phyloP scores from a whole-genome alignment of 2,329 filamentous ascomycete genomes.

The Exophiala viscosa region DNA sequence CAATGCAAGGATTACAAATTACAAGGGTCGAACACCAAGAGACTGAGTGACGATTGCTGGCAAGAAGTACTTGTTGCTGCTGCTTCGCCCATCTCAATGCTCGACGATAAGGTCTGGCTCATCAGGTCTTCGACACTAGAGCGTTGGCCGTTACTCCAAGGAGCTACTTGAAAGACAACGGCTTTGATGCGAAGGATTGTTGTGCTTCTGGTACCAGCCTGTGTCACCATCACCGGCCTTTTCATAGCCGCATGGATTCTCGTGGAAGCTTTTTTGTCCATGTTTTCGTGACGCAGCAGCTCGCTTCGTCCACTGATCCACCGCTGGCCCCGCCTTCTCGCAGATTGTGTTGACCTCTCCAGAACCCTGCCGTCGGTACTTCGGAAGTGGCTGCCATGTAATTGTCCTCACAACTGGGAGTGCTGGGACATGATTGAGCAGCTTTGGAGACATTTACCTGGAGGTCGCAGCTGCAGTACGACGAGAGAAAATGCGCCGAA shows the following conservation, averaged over 20 bases:
- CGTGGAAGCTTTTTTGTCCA: neutral
- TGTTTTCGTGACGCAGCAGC: neutral
- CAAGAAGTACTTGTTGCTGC: too few relatives aligned
- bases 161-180: too few relatives aligned
- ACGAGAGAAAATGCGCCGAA: neutral
- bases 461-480: slow-evolving; percentile 1
- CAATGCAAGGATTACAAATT: too few relatives aligned
- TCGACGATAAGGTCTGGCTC: too few relatives aligned
- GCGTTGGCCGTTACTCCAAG: too few relatives aligned
- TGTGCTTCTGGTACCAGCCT: neutral
- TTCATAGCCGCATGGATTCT: neutral
- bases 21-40: too few relatives aligned
- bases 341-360: neutral
- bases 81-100: too few relatives aligned
- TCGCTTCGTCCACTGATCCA: neutral
- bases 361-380: neutral
- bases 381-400: neutral
- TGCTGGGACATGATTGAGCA: neutral
- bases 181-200: too few relatives aligned
- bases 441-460: neutral
- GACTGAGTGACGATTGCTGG: too few relatives aligned
- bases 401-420: neutral
- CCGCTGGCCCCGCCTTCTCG: neutral
- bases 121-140: too few relatives aligned
- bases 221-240: neutral